These are phyloP conservation scores for Ceriops tagal DNA, from an alignment of 345 rosid genomes.

Conservation along the genomic window DNA sequence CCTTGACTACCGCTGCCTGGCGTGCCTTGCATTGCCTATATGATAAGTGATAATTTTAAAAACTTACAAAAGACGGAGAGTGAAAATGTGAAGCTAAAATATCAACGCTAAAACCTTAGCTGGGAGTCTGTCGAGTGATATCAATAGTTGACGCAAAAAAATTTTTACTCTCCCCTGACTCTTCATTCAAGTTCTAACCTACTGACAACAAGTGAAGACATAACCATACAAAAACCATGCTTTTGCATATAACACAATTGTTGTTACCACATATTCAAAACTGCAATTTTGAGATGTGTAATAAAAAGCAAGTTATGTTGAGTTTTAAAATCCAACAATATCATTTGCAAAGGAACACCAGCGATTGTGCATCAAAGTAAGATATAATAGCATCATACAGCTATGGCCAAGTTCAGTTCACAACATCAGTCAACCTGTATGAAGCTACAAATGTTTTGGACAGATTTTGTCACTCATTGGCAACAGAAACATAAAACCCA, in stretches of 20 bases:
- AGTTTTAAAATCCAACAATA: neutral
- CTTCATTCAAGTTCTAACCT: neutral
- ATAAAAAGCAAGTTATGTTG: neutral
- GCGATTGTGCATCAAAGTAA: neutral
- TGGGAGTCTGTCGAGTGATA: neutral
- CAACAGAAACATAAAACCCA: neutral
- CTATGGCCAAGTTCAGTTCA: neutral
- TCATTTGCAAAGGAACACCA: no score
- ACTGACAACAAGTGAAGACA: neutral
- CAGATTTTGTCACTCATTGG: neutral
- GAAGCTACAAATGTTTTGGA: neutral
- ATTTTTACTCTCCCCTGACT: neutral
- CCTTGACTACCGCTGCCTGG: conserved; percentile 75
- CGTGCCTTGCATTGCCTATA: conserved; percentile 94
- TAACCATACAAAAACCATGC: neutral
- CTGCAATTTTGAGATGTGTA: neutral
- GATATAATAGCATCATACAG: neutral
- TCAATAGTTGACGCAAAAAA: neutral
- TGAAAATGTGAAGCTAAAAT: neutral
- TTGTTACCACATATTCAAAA: neutral
- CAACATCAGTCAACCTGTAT: neutral
- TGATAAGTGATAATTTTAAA: neutral
- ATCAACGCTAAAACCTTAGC: neutral
- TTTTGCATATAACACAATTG: neutral
- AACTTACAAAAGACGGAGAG: neutral